A percentile compares a stretch with the other conserved stretches of the same genome.
Conservation (phyloP, 371 early-diverging fungal species). For the Circinella umbellata region DNA sequence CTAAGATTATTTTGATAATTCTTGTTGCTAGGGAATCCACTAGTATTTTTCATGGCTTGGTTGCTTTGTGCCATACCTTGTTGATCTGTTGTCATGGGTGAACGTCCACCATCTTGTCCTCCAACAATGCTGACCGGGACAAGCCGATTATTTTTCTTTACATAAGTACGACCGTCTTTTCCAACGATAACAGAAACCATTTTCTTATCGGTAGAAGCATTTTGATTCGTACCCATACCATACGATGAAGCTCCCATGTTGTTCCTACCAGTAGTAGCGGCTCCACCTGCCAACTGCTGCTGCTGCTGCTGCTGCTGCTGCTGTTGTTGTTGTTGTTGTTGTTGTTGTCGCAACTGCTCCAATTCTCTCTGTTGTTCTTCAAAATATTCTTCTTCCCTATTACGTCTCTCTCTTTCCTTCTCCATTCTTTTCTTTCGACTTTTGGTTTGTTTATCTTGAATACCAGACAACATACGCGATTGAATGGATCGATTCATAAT, state of each 20-base stretch:
- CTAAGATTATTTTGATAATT: not conserved
- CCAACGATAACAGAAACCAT: conserved; percentile 15
- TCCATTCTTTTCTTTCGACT: conserved; percentile 1
- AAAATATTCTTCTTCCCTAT: not conserved
- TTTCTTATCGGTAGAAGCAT: not conserved
- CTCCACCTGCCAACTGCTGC: too few relatives aligned
- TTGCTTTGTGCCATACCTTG: not conserved
- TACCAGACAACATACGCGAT: conserved; percentile 16
- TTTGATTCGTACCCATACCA: too few relatives aligned
- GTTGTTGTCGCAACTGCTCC: not conserved
- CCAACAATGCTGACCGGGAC: not conserved
- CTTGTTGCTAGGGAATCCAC: not conserved
- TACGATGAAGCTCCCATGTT: too few relatives aligned
- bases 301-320: not conserved
- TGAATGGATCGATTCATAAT: conserved; percentile 36
- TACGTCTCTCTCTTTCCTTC: not conserved
- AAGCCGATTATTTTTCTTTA: not conserved
- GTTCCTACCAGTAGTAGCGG: not conserved
- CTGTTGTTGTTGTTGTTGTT: not conserved
- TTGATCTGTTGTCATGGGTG: not conserved
- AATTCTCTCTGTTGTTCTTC: not conserved
- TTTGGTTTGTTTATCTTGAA: conserved; percentile 10
- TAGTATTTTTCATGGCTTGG: not conserved
- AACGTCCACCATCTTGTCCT: not conserved
- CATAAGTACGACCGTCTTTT: conserved; percentile 7